These are phyloP conservation scores for Breynia disticha DNA, from an alignment of 441 rosid species.

Conservation along the genomic window DNA sequence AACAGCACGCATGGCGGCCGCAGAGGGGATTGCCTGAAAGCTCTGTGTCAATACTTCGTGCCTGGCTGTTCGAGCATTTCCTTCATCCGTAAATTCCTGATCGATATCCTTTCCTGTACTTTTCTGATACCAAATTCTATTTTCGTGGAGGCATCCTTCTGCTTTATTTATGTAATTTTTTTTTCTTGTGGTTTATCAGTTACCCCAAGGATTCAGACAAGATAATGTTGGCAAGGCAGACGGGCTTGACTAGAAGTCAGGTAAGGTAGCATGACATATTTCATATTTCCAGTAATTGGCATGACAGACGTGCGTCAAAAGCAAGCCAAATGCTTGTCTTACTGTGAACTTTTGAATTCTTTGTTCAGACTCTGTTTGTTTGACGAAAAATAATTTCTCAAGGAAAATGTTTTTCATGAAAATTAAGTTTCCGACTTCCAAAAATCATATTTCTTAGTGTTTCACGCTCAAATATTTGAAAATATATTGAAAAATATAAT, in stretches of 20 bases:
- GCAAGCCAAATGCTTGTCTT: neutral
- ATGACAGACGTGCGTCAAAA: slow-evolving; percentile 1
- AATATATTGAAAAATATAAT: too few species aligned
- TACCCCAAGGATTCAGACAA: slow-evolving; percentile 97
- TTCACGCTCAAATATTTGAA: too few species aligned
- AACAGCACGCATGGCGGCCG: slow-evolving; percentile 88
- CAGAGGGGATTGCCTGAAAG: slow-evolving; percentile 95
- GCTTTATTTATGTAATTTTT: neutral
- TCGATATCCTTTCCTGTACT: neutral
- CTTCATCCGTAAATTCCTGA: slow-evolving; percentile 74
- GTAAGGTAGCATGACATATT: slow-evolving; percentile 29
- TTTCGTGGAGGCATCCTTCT: neutral
- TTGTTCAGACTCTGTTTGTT: too few species aligned
- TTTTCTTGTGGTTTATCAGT: slow-evolving; percentile 28
- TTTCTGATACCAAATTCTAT: neutral
- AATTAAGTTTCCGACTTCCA: too few species aligned
- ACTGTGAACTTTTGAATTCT: neutral
- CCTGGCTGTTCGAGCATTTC: slow-evolving; percentile 98
- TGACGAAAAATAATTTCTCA: too few species aligned
- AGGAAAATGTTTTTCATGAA: too few species aligned
- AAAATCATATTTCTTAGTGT: too few species aligned
- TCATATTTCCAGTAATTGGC: slow-evolving; percentile 1
- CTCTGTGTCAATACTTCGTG: slow-evolving; percentile 87
- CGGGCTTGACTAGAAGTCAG: slow-evolving; percentile 96
- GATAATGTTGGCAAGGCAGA: slow-evolving; percentile 89